Base-by-base conservation (phyloP, 2,329 filamentous ascomycete genomes). In the Dactylellina sp. region DNA sequence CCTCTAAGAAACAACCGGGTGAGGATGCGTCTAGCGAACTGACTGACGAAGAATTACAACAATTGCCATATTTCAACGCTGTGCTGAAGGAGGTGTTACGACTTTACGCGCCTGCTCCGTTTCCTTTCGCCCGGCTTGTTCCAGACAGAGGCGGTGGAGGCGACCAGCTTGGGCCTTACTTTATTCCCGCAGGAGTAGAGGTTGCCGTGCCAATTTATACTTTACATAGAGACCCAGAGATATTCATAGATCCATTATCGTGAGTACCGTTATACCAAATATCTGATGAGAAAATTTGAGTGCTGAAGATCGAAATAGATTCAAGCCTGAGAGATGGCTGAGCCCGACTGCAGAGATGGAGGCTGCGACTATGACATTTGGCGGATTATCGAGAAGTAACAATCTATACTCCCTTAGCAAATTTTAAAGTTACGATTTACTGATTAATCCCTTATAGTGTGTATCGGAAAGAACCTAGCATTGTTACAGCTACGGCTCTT, bases 261-360 rank as follows among this genome's bases (percentile, higher is more conserved):
- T 64, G n/a, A 47, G 60, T n/a, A n/a, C n/a, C n/a, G n/a, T n/a
- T 46, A 35, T 40, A 32, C 28, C 28, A 32, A 32, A 32, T 32
- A 32, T 4, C 28, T 32, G 9, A 32, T 32, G 9, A 32, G 28
- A 32, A 5, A 32, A 5, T 5, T 32, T 32, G n/a, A n/a, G n/a
- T n/a, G n/a, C n/a, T n/a, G n/a, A n/a, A n/a, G n/a, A n/a, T n/a
- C n/a, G n/a, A n/a, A 11, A 40, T 18, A 68, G 63, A 9, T 60
- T 68, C 28, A 68, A 53, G 25, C 63, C 63, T 6, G 53, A 68
- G 35, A 68, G 63, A 18, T 68, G 63, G 63, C 32, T 60, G 9
- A 60, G 60, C 50, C 6, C 63, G 4, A 68, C 53, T 5, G 52
- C 20, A 18, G 42, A 52, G 2, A 68, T 68, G 63, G 53, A 68